These are phyloP conservation scores for Magnolia sinica DNA, from an alignment of 164 flowering plant genomes.

Conservation along the genomic window DNA sequence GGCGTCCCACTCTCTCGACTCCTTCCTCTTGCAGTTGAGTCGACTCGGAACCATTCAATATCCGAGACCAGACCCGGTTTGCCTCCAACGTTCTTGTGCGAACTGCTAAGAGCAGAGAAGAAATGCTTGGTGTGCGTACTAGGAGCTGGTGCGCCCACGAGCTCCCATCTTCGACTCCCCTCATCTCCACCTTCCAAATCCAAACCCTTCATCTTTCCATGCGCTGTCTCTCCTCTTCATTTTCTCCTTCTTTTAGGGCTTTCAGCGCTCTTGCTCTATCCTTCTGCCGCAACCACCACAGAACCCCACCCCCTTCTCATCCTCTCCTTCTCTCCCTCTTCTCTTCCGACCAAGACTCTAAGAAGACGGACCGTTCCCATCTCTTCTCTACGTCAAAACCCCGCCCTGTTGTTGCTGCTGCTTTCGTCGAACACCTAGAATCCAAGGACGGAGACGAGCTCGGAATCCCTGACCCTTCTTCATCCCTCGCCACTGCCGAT, in stretches of 20 bases:
- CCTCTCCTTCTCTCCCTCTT: neutral
- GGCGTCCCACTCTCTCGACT: too few relatives aligned
- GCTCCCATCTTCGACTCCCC: constrained; percentile 6
- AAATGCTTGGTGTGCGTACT: neutral
- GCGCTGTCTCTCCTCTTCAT: constrained; percentile 5
- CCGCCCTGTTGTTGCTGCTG: neutral
- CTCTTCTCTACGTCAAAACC: neutral
- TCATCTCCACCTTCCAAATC: neutral
- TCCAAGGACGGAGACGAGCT: neutral
- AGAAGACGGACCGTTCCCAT: constrained; percentile 5
- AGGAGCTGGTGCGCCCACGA: constrained; percentile 13
- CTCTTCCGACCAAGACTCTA: neutral
- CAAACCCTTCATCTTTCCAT: constrained; percentile 1
- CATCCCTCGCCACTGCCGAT: constrained; percentile 21
- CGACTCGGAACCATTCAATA: too few relatives aligned
- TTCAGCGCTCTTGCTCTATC: constrained; percentile 22
- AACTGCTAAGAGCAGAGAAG: neutral
- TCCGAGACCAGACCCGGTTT: neutral
- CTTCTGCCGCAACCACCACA: neutral
- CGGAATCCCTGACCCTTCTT: constrained; percentile 20
- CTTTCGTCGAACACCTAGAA: constrained; percentile 35
- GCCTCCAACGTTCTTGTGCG: neutral
- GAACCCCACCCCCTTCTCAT: neutral
- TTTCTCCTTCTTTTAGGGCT: constrained; percentile 20
- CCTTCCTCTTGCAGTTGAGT: too few relatives aligned